phyloP scores from a whole-genome alignment of 495 filamentous ascomycete species.

The Aspergillus panamensis region DNA sequence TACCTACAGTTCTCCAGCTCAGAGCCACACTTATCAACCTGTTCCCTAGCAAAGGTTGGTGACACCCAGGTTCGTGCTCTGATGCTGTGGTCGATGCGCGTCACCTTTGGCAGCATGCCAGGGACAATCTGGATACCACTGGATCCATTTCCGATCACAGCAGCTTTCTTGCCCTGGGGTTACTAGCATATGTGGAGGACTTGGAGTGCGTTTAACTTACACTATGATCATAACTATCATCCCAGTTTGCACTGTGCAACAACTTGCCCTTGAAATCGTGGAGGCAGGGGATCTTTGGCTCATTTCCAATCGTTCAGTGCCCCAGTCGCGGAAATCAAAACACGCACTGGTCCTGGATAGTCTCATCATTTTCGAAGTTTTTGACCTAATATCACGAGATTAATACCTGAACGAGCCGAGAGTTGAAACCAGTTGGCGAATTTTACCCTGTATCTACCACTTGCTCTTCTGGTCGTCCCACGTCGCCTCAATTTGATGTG shows the following conservation, averaged over 20 bases:
- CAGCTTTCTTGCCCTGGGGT: constrained; percentile 45
- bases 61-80: constrained; percentile 44
- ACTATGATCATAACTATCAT: constrained; percentile 34
- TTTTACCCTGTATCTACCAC: constrained; percentile 48
- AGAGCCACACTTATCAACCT: constrained; percentile 30
- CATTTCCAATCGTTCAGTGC: constrained; percentile 55
- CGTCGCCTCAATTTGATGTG: constrained; percentile 34
- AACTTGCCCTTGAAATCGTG: constrained; percentile 52
- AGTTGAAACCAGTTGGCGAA: neutral
- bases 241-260: constrained; percentile 55
- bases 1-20: constrained; percentile 36
- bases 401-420: neutral
- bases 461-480: constrained; percentile 40
- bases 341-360: constrained; percentile 43
- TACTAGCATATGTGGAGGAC: constrained; percentile 11
- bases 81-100: constrained; percentile 45
- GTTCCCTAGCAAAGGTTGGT: constrained; percentile 35
- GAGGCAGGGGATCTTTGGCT: constrained; percentile 53
- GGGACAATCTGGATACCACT: constrained; percentile 59
- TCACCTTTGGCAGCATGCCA: constrained; percentile 51
- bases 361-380: constrained; percentile 38
- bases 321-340: constrained; percentile 56
- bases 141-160: constrained; percentile 52
- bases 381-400: constrained; percentile 26
- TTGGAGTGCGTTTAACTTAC: constrained; percentile 15